Percentiles rank a stretch among this genome's conserved stretches.
Evolutionary conservation across 768 basidiomycete species (phyloP).

Genomic region (Phanerochaete carnosa): DNA sequence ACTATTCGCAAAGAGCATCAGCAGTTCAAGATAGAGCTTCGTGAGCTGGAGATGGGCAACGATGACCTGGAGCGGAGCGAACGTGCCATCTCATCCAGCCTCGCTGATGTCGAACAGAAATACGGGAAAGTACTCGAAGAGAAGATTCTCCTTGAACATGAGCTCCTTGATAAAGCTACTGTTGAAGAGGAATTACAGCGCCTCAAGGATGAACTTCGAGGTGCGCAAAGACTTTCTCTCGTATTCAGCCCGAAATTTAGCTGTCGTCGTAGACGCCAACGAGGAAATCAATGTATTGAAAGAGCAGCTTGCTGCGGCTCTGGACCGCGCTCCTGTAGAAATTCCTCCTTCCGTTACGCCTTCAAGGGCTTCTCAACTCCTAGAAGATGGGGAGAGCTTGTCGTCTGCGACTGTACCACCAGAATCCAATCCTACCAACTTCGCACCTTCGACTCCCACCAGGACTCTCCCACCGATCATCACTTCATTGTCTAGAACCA

Average conservation of each 20-base stretch:
- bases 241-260: constrained; percentile 11
- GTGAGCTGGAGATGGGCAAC: constrained; percentile 95
- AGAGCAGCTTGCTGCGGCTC: constrained; percentile 58
- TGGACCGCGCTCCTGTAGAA: constrained; percentile 26
- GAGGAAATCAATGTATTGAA: constrained; percentile 81
- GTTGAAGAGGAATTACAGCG: constrained; percentile 91
- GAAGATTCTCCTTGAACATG: constrained; percentile 96
- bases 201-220: constrained; percentile 89
- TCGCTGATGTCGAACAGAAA: constrained; percentile 82
- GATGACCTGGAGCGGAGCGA: constrained; percentile 97
- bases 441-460: constrained; percentile 40
- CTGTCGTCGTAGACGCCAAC: constrained; percentile 61
- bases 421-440: constrained; percentile 58
- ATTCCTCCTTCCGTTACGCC: constrained; percentile 20
- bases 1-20: constrained; percentile 74
- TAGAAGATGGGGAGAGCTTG: constrained; percentile 48
- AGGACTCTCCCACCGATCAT: constrained; percentile 27
- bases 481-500: constrained; percentile 17
- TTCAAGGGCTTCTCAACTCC: constrained; percentile 30
- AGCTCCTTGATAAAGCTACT: constrained; percentile 85
- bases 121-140: constrained; percentile 92
- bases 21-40: constrained; percentile 65
- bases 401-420: constrained; percentile 56
- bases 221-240: constrained; percentile 37
- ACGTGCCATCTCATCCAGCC: constrained; percentile 76